Conservation (phyloP, 176 grass and related monocot genomes). For the Alopecurus myosuroides region DNA sequence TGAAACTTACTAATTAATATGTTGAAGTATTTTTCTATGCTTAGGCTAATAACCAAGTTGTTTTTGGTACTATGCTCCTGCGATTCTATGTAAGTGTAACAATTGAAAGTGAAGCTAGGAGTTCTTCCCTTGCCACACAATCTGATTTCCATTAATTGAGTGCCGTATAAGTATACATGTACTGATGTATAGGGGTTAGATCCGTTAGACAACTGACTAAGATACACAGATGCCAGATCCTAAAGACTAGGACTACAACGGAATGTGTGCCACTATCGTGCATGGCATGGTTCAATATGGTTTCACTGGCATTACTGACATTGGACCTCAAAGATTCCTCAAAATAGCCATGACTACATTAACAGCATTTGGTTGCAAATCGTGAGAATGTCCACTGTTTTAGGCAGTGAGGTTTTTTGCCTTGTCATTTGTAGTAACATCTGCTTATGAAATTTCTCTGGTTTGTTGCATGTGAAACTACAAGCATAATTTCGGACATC, state of each 20-base stretch:
- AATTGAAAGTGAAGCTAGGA: neutral
- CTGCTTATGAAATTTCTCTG: neutral
- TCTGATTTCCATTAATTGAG: neutral
- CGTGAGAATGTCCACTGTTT: neutral
- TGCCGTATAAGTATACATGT: neutral
- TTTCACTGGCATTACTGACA: neutral
- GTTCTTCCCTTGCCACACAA: neutral
- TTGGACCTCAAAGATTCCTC: neutral
- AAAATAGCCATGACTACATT: neutral
- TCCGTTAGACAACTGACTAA: neutral
- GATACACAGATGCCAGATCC: neutral
- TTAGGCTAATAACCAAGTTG: neutral
- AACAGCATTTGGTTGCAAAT: neutral
- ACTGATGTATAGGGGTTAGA: neutral
- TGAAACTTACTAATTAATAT: neutral
- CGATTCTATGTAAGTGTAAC: neutral
- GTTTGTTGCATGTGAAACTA: neutral
- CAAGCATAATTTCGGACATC: neutral
- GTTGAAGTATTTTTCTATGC: neutral
- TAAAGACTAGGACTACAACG: neutral
- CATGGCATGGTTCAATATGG: neutral
- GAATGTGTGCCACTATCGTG: neutral
- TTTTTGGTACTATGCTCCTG: neutral
- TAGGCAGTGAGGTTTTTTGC: neutral
- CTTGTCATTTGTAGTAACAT: neutral